These are phyloP conservation scores for Citrus mangshanensis DNA, from an alignment of 345 rosid genomes.

Conservation along the genomic window DNA sequence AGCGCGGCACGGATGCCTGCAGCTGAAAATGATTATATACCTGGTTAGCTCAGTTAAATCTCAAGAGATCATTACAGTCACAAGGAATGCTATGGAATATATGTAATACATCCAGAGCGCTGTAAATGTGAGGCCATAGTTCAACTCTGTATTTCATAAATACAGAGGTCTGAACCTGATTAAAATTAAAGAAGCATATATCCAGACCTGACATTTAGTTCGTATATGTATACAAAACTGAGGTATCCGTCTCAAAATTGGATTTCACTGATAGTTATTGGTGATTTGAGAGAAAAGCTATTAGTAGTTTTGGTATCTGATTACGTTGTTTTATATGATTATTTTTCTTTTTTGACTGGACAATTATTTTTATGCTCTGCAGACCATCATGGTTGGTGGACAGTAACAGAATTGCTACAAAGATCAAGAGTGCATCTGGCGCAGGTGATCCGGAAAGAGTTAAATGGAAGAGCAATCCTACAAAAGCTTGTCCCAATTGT, in stretches of 20 bases:
- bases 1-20: too few relatives aligned
- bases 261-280: too few relatives aligned
- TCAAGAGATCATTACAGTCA: neutral
- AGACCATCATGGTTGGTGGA: constrained; percentile 92
- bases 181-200: too few relatives aligned
- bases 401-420: constrained; percentile 70
- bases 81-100: neutral
- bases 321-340: neutral
- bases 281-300: neutral
- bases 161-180: too few relatives aligned
- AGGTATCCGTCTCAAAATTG: too few relatives aligned
- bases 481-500: constrained; percentile 82
- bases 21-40: neutral
- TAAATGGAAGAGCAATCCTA: constrained; percentile 79
- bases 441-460: constrained; percentile 40
- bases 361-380: constrained; percentile 19
- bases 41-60: neutral
- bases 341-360: constrained; percentile 1
- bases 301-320: neutral
- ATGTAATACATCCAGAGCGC: too few relatives aligned
- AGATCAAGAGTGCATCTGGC: constrained; percentile 80
- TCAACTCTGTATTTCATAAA: too few relatives aligned
- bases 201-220: too few relatives aligned
- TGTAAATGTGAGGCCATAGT: too few relatives aligned
- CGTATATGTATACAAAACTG: too few relatives aligned